Conservation (phyloP, 805 yeast genomes). For the Yamadazyma scolyti region DNA sequence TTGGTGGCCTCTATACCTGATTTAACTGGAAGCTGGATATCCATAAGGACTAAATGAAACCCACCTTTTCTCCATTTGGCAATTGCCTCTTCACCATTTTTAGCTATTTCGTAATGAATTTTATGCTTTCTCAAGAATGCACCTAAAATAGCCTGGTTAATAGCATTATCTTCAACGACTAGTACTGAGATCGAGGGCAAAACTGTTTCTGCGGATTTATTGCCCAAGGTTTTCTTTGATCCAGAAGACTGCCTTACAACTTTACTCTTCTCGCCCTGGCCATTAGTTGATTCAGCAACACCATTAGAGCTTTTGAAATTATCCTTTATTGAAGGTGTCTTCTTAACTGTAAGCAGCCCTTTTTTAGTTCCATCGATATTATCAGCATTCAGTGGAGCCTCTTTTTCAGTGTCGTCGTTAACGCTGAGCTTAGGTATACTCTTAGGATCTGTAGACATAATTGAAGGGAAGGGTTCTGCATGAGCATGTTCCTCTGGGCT, state of each 20-base stretch:
- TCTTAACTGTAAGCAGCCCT: no score
- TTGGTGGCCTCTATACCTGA: conserved; percentile 95
- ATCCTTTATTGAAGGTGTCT: no score
- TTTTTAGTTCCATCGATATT: no score
- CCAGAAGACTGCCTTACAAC: conserved; percentile 9
- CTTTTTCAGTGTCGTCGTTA: neutral
- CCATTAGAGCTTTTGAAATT: no score
- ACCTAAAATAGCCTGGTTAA: conserved; percentile 87
- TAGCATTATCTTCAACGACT: conserved; percentile 94
- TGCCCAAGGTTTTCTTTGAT: conserved; percentile 12
- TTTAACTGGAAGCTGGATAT: conserved; percentile 92
- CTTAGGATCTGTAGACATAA: neutral
- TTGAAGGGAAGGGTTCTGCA: no score
- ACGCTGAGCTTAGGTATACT: neutral
- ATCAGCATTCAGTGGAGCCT: no score
- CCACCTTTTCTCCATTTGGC: conserved; percentile 95
- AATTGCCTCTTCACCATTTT: conserved; percentile 92
- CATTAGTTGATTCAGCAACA: no score
- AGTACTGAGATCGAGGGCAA: conserved; percentile 86
- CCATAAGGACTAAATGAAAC: conserved; percentile 92
- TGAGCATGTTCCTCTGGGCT: conserved; percentile 4
- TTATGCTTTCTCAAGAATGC: conserved; percentile 83
- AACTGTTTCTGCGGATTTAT: conserved; percentile 54
- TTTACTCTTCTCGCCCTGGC: no score
- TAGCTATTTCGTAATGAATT: conserved; percentile 81